Conservation (phyloP, 345 rosid species). For the Eucalyptus curtisii region DNA sequence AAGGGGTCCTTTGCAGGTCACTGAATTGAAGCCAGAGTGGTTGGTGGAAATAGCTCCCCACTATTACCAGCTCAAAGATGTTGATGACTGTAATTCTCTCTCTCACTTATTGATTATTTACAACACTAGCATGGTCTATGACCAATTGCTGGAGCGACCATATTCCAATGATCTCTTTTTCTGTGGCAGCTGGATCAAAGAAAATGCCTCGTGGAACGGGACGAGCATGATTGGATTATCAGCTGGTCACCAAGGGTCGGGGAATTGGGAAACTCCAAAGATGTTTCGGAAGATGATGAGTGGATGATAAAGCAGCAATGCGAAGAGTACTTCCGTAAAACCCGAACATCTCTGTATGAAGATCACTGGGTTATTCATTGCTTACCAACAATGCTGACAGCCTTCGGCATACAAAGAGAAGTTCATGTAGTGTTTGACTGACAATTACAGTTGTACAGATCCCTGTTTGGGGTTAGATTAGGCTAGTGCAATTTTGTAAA, state of each 20-base stretch:
- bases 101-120: background rate
- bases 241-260: background rate
- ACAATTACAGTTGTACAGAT: background rate
- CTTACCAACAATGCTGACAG: background rate
- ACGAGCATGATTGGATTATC: background rate
- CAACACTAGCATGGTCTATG: background rate
- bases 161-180: background rate
- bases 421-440: background rate
- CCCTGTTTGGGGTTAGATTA: background rate
- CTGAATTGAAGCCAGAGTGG: conserved; percentile 98
- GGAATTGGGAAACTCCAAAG: background rate
- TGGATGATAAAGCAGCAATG: background rate
- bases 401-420: background rate
- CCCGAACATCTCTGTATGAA: background rate
- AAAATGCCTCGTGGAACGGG: conserved; percentile 73
- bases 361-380: background rate
- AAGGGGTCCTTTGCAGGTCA: conserved; percentile 42
- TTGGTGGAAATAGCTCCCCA: conserved; percentile 96
- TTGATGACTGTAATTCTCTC: conserved; percentile 65
- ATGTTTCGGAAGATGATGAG: background rate
- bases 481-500: background rate
- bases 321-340: background rate
- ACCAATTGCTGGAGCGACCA: background rate
- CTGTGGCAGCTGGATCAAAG: conserved; percentile 56
- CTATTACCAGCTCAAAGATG: conserved; percentile 91